Conservation (phyloP, 306 rosid species). For the Alnus glutinosa region DNA sequence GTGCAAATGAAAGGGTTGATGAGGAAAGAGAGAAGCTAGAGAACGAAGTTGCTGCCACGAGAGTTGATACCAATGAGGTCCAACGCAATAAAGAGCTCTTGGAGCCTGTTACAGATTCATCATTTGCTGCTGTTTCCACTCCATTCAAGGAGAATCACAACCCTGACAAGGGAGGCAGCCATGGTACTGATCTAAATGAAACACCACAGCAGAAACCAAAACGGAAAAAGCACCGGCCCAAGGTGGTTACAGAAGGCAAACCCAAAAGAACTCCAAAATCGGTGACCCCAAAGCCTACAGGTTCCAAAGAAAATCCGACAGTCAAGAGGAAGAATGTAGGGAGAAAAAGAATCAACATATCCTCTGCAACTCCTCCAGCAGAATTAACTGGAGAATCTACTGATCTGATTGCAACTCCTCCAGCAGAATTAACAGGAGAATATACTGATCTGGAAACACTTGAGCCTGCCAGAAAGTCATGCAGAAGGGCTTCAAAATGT, state of each 20-base stretch:
- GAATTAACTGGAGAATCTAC: too few relatives aligned
- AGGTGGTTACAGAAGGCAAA: conserved; percentile 75
- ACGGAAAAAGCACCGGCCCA: conserved; percentile 81
- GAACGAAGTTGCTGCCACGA: conserved; percentile 23
- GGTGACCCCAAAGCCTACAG: conserved; percentile 42
- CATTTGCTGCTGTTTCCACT: conserved; percentile 35
- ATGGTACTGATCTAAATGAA: conserved; percentile 31
- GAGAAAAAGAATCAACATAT: conserved; percentile 36
- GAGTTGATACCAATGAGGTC: conserved; percentile 29
- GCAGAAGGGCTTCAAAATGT: conserved; percentile 58
- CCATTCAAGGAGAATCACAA: conserved; percentile 38
- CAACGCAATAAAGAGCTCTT: conserved; percentile 33
- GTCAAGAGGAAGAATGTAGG: conserved; percentile 47
- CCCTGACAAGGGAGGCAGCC: conserved; percentile 37
- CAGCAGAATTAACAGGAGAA: conserved; percentile 27
- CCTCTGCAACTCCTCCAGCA: conserved; percentile 17
- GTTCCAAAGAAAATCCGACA: conserved; percentile 38
- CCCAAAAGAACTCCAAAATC: conserved; percentile 50
- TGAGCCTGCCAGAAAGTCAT: conserved; percentile 32
- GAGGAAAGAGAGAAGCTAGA: conserved; percentile 29
- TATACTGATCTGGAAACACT: conserved; percentile 26
- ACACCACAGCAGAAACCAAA: conserved; percentile 53
- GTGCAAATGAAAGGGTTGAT: conserved; percentile 26
- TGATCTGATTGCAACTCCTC: conserved; percentile 18
- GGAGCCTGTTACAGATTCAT: conserved; percentile 32